Conservation (phyloP, 108 stramenopile genomes). For the Pseudonitzschia pungens region DNA sequence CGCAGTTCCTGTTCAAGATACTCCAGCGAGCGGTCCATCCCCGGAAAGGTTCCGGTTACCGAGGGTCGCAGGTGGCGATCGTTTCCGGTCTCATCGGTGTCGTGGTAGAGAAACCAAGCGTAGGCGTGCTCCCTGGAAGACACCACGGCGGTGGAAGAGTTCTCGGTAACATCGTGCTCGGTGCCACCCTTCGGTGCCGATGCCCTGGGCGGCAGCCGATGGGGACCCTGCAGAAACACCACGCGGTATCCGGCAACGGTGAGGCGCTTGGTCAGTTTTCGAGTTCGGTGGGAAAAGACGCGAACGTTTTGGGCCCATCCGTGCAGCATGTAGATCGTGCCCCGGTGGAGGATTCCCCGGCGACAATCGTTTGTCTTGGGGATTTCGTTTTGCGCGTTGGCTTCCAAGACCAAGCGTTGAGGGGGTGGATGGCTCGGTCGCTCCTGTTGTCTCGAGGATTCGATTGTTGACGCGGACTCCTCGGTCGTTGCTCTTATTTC, state of each 20-base stretch:
- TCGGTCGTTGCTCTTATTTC: too few species aligned
- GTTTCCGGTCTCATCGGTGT: not conserved
- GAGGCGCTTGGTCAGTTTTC: slow-evolving; percentile 43
- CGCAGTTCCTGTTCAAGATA: slow-evolving; percentile 22
- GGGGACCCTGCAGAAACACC: slow-evolving; percentile 50
- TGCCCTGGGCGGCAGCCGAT: slow-evolving; percentile 34
- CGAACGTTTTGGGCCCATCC: slow-evolving; percentile 58
- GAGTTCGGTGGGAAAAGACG: slow-evolving; percentile 44
- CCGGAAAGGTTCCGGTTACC: slow-evolving; percentile 34
- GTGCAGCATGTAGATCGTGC: slow-evolving; percentile 39
- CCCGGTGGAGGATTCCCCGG: not conserved
- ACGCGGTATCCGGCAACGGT: slow-evolving; percentile 43
- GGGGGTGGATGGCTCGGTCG: not conserved
- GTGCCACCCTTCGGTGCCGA: too few species aligned
- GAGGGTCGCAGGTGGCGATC: slow-evolving; percentile 32
- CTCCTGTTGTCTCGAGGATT: not conserved
- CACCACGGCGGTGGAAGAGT: not conserved
- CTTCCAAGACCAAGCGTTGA: not conserved
- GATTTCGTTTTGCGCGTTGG: too few species aligned
- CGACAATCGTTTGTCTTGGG: slow-evolving; percentile 1
- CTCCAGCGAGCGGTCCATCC: slow-evolving; percentile 41
- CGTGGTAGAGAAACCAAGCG: slow-evolving; percentile 53
- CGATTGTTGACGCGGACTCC: too few species aligned
- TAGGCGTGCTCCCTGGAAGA: slow-evolving; percentile 39
- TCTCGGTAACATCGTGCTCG: too few species aligned